Base-by-base conservation (phyloP, 2,329 filamentous ascomycete genomes). In the Eutypa lata region DNA sequence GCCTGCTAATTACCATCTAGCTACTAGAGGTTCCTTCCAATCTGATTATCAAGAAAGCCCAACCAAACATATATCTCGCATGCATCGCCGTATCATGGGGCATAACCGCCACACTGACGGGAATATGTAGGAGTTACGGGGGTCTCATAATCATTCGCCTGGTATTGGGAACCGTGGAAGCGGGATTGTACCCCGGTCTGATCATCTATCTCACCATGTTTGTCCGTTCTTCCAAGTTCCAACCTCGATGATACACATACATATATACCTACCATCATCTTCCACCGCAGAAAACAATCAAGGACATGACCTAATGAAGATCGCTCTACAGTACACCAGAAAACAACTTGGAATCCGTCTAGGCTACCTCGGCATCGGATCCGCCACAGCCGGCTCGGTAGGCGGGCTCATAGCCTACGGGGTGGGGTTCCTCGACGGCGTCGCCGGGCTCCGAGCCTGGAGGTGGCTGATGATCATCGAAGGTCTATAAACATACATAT, bases 381-480 rank as follows among this genome's bases (percentile, higher is more conserved):
- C 80, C 10, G 76, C 75, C 2, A 78, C 83, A 2, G 83, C 85
- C 0, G 86, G 86, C 6, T 83, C 84, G 1, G 84, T 76, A 48
- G 84, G 85, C 21, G 86, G 86, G 0, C 73, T 89, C 0, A 73
- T 89, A 1, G 86, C 85, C 0, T 87, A 84, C 50, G 84, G 74
- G 0, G 85, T 88, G 54, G 81, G 82, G 0, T 80, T 80, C 61
- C 83, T 88, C 75, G 78, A 87, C 52, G 83, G 83, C 1, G 63
- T 79, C 10, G 69, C 72, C 0, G 83, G 83, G 2, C 73, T 79
- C 54, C 67, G 73, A n/a, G 85, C 81, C 1, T 88, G 86, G 86
- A 71, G 85, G 47, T 88, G 84, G 85, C 84, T 87, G 54, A 74
- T 88, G 65, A 79, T 83, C 50, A 65, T 83, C 40, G 71, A 77